Percentiles rank a stretch among this genome's conserved stretches.
phyloP scores from a whole-genome alignment of 345 rosid genomes.

The Eucalyptus regnans region DNA sequence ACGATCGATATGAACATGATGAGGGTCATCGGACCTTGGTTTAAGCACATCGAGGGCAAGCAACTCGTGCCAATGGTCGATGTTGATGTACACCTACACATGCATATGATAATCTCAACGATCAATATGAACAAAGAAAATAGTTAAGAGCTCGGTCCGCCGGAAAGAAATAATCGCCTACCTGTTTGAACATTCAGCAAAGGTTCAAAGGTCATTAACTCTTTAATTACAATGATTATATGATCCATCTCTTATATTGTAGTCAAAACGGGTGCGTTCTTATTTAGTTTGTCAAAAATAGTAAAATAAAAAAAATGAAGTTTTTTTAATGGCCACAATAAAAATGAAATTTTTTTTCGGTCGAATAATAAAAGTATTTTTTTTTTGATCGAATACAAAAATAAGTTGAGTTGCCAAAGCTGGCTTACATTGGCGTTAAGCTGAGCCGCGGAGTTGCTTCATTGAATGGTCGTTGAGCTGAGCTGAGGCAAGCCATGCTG shows the following conservation, averaged over 20 bases:
- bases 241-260: accelerated
- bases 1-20: neutral
- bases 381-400: neutral
- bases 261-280: neutral
- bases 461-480: neutral
- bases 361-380: too few relatives aligned
- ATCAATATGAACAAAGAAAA: neutral
- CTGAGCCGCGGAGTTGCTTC: neutral
- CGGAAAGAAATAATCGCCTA: accelerated
- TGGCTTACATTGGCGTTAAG: neutral
- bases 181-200: accelerated
- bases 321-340: too few relatives aligned
- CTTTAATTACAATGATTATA: neutral
- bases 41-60: neutral
- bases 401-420: neutral
- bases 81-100: too few relatives aligned
- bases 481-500: neutral
- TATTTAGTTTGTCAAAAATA: neutral
- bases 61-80: accelerated
- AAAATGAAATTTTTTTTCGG: too few relatives aligned
- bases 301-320: neutral
- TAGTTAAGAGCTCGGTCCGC: accelerated
- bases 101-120: neutral
- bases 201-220: neutral
- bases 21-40: neutral